Conservation (phyloP, 2,329 filamentous ascomycete species). For the Graphilbum fragrans region DNA sequence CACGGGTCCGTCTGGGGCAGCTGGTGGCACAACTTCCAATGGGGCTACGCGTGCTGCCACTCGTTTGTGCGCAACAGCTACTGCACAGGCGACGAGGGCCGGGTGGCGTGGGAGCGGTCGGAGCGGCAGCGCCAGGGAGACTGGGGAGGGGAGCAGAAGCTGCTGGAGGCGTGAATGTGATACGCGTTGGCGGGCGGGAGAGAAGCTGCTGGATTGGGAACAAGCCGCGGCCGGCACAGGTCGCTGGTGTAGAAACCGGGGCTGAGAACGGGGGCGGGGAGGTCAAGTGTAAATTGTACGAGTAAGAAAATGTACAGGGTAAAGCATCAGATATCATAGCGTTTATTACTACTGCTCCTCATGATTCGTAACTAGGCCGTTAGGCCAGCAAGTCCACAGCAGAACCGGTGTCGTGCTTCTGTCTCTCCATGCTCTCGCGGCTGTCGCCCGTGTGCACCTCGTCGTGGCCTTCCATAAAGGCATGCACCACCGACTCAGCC, state of each 20-base stretch:
- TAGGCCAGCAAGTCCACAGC: neutral
- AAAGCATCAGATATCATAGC: too few relatives aligned
- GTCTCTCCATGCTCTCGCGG: too few relatives aligned
- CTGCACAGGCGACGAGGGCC: conserved; percentile 87
- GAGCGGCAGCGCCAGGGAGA: conserved; percentile 45
- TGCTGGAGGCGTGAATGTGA: neutral
- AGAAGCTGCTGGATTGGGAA: conserved; percentile 1
- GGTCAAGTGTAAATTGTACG: too few relatives aligned
- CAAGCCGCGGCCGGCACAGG: too few relatives aligned
- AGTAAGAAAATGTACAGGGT: too few relatives aligned
- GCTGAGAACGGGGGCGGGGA: too few relatives aligned
- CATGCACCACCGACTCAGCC: conserved; percentile 6
- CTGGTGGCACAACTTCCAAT: conserved; percentile 92
- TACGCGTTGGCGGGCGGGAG: too few relatives aligned
- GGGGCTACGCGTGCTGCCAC: conserved; percentile 94
- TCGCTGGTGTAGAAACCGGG: too few relatives aligned
- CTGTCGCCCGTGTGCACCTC: neutral
- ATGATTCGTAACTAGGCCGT: too few relatives aligned
- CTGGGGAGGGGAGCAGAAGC: conserved; percentile 17
- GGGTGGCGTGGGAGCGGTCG: conserved; percentile 64
- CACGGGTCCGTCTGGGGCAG: conserved; percentile 90
- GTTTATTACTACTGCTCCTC: too few relatives aligned
- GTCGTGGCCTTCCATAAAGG: neutral
- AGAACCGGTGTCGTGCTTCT: neutral
- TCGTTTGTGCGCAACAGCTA: conserved; percentile 94